Base-by-base conservation (phyloP, 352 stramenopile genomes). In the Phytophthora pisi region DNA sequence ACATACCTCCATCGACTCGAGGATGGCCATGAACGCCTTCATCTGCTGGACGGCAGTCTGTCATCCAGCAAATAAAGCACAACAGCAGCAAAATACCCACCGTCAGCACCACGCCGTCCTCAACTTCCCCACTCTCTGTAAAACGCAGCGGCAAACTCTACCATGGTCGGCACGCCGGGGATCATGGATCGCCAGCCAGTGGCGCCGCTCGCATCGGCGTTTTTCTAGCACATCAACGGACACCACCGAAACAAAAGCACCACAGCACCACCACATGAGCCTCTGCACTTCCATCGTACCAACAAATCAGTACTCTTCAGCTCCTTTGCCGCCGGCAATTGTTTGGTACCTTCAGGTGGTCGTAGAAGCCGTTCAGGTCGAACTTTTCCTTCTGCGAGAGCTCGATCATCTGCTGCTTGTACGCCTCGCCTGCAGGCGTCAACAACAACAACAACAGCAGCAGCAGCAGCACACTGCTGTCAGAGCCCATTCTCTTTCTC, bases 11-110 rank as follows among this genome's bases (percentile, higher is more conserved):
- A 89, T 88, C 24, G 77, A 74, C 60, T 96, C 86, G 45, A 96
- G 56, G 50, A 95, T 96, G 51, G 66, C 61, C 78, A 96, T 82
- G 65, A 92, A 93, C 38, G 70, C 59, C 74, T 96, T 96, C 63
- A 96, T 79, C 62, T 96, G 88, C 69, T 96, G 86, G 45, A 96
- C 88, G 18, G 84, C 85, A 66, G 79, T 91, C 88, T 96, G 40
- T 60, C 2, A 59, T 26, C 4, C 6, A 56, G 24, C 28, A 67
- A 56, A 68, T 13, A 53, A 34, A 43, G 9, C 8, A 36, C 20
- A 65, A 20, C 30, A 31, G 8, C 31, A 38, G 31, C 31, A 38
- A 38, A 13, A 24, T 20, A 7, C 1, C 20, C 16, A 46, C 20
- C 11, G 56, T 57, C 30, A 70, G 49, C 46, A 62, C 40, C 8